A percentile compares a stretch with the other conserved stretches of the same genome.
These are phyloP conservation scores for Polytrichum commune DNA, from an alignment of 225 moss, liverwort and hornwort genomes.

Conservation along the genomic window DNA sequence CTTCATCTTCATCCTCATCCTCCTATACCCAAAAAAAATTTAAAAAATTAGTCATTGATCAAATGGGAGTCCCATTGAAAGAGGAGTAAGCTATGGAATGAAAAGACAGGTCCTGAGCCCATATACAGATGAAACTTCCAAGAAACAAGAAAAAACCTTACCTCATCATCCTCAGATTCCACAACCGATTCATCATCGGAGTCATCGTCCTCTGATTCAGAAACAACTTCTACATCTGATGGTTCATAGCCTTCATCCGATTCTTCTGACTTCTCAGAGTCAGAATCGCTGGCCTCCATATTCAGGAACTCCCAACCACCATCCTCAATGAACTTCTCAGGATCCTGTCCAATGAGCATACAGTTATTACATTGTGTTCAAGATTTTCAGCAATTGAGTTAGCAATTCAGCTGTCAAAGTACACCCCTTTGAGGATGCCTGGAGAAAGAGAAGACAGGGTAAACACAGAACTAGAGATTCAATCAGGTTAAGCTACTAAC, in stretches of 20 bases:
- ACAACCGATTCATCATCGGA: slow-evolving; percentile 95
- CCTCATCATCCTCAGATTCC: slow-evolving; percentile 95
- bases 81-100: neutral
- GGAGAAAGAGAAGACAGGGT: neutral
- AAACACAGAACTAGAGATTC: neutral
- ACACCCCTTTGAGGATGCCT: neutral
- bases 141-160: slow-evolving; percentile 2
- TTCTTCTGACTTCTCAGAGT: slow-evolving; percentile 94
- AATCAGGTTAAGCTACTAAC: slow-evolving; percentile 14
- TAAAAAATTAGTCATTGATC: too few relatives aligned
- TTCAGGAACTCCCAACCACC: slow-evolving; percentile 98
- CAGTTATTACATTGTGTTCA: neutral
- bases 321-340: slow-evolving; percentile 94
- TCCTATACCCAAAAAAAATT: slow-evolving; percentile 40
- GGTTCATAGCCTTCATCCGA: slow-evolving; percentile 98
- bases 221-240: slow-evolving; percentile 87
- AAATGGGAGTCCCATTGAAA: too few relatives aligned
- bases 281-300: slow-evolving; percentile 98
- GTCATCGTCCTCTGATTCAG: slow-evolving; percentile 88
- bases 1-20: slow-evolving; percentile 92
- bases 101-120: too few relatives aligned
- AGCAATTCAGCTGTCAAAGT: too few relatives aligned
- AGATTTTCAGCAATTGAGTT: too few relatives aligned
- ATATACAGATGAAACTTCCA: neutral
- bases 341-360: slow-evolving; percentile 41